A percentile compares a stretch with the other conserved stretches of the same genome.
phyloP scores from a whole-genome alignment of 108 stramenopile species.

The Fragilaria crotonensis region DNA sequence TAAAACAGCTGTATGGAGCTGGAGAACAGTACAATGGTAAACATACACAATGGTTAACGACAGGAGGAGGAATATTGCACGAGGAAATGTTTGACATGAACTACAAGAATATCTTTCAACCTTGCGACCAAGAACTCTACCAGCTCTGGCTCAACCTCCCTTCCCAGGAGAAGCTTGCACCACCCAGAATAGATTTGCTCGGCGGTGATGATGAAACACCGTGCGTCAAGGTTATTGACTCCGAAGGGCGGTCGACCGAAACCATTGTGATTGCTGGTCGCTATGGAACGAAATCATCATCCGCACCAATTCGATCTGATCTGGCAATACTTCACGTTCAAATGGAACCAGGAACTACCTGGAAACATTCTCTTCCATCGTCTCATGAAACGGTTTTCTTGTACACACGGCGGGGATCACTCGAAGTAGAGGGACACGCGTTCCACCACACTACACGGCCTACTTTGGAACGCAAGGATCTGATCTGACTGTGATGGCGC shows the following conservation, averaged over 20 bases:
- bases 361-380: slow-evolving; percentile 40
- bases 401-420: slow-evolving; percentile 57
- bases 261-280: slow-evolving; percentile 48
- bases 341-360: slow-evolving; percentile 31
- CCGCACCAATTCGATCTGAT: slow-evolving; percentile 39
- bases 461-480: slow-evolving; percentile 30
- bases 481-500: slow-evolving; percentile 14
- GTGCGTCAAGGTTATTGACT: neutral
- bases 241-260: slow-evolving; percentile 9
- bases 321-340: slow-evolving; percentile 53
- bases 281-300: slow-evolving; percentile 24
- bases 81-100: slow-evolving; percentile 85
- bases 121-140: slow-evolving; percentile 58
- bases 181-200: slow-evolving; percentile 40
- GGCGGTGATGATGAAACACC: slow-evolving; percentile 16
- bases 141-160: slow-evolving; percentile 85
- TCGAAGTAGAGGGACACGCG: slow-evolving; percentile 17
- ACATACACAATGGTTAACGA: slow-evolving; percentile 72
- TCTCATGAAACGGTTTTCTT: slow-evolving; percentile 50
- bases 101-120: slow-evolving; percentile 10
- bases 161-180: slow-evolving; percentile 31
- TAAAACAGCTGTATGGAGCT: slow-evolving; percentile 61
- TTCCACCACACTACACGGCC: slow-evolving; percentile 52
- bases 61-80: slow-evolving; percentile 78
- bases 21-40: slow-evolving; percentile 30